Evolutionary conservation across 1,139 yeast genomes (phyloP).

Genomic region (Kodamaea fungicola): DNA sequence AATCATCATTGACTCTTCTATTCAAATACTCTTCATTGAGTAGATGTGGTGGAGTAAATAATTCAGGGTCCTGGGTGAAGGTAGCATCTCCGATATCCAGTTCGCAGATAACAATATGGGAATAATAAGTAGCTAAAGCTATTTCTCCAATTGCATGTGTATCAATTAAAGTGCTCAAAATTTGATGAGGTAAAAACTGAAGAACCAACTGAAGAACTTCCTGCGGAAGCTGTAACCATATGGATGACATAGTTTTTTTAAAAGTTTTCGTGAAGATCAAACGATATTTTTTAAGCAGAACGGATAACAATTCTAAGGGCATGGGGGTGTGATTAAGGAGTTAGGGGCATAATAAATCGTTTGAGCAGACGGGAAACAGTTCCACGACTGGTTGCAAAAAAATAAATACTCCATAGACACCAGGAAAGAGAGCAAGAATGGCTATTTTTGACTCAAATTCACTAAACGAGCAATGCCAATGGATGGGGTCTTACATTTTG

Average conservation of each 20-base stretch:
- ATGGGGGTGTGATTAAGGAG: too few relatives aligned
- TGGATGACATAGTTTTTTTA: too few relatives aligned
- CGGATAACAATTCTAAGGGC: too few relatives aligned
- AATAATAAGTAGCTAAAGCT: not conserved
- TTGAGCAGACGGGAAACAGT: too few relatives aligned
- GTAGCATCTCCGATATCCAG: not conserved
- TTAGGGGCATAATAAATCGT: too few relatives aligned
- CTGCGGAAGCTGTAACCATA: not conserved
- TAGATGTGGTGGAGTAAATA: not conserved
- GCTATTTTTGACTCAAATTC: too few relatives aligned
- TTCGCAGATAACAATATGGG: not conserved
- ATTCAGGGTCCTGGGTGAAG: not conserved
- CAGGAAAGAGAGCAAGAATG: too few relatives aligned
- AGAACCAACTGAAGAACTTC: not conserved
- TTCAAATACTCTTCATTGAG: not conserved
- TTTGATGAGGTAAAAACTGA: not conserved
- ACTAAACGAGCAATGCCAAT: too few relatives aligned
- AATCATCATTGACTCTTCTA: not conserved
- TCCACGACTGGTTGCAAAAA: too few relatives aligned
- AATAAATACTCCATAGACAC: too few relatives aligned
- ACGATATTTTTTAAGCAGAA: not conserved
- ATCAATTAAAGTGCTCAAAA: not conserved
- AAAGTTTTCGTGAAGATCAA: not conserved
- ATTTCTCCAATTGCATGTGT: not conserved
- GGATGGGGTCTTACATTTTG: too few relatives aligned